Evolutionary conservation across 306 rosid species (phyloP), one percentile per base, ranked within the genome.

Genomic region (Carpinus viminea): DNA sequence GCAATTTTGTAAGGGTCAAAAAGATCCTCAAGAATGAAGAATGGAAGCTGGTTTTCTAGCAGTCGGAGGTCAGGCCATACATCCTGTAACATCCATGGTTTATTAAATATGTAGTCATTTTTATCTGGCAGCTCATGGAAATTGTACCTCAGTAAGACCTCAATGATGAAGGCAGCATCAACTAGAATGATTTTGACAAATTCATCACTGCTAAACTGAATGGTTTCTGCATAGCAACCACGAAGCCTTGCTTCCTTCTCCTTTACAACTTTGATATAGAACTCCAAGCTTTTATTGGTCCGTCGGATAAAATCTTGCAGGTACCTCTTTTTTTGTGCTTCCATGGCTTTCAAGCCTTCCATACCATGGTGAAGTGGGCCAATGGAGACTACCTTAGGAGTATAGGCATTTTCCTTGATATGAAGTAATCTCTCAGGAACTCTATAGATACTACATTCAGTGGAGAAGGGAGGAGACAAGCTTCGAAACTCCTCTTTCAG

Each of bases 41-140:
- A 82, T 1, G 92, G 87, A 69, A 89, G 76, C 47, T 89, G 92
- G 81, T 89, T 86, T 74, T 88, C 91, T 16, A 88, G 79, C 66
- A 88, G 16, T 59, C 75, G 70, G 72, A 84, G 61, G 60, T 86
- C 86, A 11, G 70, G 75, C 52, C 48, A 57, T 16, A 89, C 62
- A 59, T 86, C 84, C 17, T 76, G 55, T 38, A 81, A 24, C 76
- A 82, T 26, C 84, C 70, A 76, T 60, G 86, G 84, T 68, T 76
- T 82, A 26, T 71, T 8, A 28, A 83, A 81, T 1, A 88, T 59
- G 45, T 70, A 51, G 52, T 84, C 88, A 21, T 70, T 51, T 65
- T 75, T 36, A 8, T 50, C 5, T 65, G 74, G 12, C 20, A 34
- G 66, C 7, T 45, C 8, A 3, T 15, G 15, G 71, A 10, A 9